Evolutionary conservation across 164 flowering plant genomes (phyloP), one percentile per base, ranked within the genome.

Genomic region (Macadamia integrifolia): DNA sequence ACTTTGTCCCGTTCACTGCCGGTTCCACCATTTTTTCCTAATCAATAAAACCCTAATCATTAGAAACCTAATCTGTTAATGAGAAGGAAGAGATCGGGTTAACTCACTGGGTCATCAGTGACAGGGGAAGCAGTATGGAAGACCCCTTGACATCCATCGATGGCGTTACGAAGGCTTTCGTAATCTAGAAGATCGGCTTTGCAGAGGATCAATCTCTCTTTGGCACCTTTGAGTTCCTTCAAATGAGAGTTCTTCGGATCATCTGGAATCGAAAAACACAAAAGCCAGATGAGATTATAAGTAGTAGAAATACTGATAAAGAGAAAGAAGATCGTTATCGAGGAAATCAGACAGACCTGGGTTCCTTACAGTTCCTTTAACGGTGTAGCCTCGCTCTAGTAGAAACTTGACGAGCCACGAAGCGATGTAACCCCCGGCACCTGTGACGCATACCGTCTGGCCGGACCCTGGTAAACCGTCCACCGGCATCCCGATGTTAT

Each of bases 11-110:
- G 1, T 66, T 78, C 79, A 92, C 96, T 0, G 99, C 98, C 7
- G 99, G 99, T 80, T 89, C 98, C 84, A 95, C 92, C 99, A 94
- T 92, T 82, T 92, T 84, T 66, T 90, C 98, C 89, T 65, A 35
- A 35, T 35, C 50, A 31, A 3, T 67, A 4, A 14, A 23, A 53
- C 55, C 9, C 4, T 50, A 17, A 4, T 4, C n/a, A 50, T 0
- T 10, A 14, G 17, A 53, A 53, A 53, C 17, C 57, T 46, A 2
- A 14, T 50, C 13, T 4, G 6, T 53, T 53, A 17, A 53, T 53
- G 57, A 53, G 6, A 1, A 53, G 14, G 15, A 53, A 53, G 57
- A 53, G 15, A 49, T 14, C 2, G 57, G 18, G 18, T n/a, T 35
- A 29, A 30, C 61, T 58, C 40, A 58, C 61, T 29, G 61, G 61